These are phyloP conservation scores for Coccinonectria pachysandricola DNA, from an alignment of 2,329 filamentous ascomycete genomes.

Conservation along the genomic window DNA sequence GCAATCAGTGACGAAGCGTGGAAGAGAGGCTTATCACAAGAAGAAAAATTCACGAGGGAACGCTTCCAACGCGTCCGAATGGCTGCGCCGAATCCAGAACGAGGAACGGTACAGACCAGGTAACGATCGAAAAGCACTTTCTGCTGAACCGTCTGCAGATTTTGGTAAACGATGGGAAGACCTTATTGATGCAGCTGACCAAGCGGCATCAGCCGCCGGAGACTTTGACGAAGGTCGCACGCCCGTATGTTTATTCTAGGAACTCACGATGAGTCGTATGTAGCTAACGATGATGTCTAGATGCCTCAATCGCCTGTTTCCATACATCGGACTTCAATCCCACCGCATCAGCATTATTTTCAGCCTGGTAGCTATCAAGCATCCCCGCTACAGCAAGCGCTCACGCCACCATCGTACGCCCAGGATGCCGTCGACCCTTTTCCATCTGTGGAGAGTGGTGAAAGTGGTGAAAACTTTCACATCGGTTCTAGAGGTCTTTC, in stretches of 20 bases:
- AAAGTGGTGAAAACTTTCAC: slow-evolving; percentile 62
- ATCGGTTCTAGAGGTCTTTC: slow-evolving; percentile 55
- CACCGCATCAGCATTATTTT: slow-evolving; percentile 51
- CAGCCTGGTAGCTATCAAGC: slow-evolving; percentile 64
- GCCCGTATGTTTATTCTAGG: slow-evolving; percentile 43
- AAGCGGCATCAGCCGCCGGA: slow-evolving; percentile 74
- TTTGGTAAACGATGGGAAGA: slow-evolving; percentile 94
- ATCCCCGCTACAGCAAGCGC: slow-evolving; percentile 79
- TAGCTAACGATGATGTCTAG: slow-evolving; percentile 29
- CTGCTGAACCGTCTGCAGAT: slow-evolving; percentile 71
- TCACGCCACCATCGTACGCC: slow-evolving; percentile 70
- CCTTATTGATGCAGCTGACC: slow-evolving; percentile 74
- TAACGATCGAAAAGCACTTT: slow-evolving; percentile 72
- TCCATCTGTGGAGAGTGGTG: slow-evolving; percentile 74
- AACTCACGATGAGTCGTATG: slow-evolving; percentile 3
- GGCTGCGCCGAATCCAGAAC: slow-evolving; percentile 49
- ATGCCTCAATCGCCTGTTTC: slow-evolving; percentile 56
- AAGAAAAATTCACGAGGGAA: slow-evolving; percentile 63
- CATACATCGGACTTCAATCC: slow-evolving; percentile 50
- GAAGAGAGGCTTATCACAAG: slow-evolving; percentile 67
- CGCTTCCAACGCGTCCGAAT: slow-evolving; percentile 61
- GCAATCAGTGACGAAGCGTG: slow-evolving; percentile 73
- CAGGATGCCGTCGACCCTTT: slow-evolving; percentile 67
- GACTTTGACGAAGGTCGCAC: slow-evolving; percentile 85
- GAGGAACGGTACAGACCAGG: slow-evolving; percentile 54